Evolutionary conservation across 2,329 filamentous ascomycete genomes (phyloP), one percentile per base, ranked within the genome.

Genomic region (Pseudogymnoascus sp.): DNA sequence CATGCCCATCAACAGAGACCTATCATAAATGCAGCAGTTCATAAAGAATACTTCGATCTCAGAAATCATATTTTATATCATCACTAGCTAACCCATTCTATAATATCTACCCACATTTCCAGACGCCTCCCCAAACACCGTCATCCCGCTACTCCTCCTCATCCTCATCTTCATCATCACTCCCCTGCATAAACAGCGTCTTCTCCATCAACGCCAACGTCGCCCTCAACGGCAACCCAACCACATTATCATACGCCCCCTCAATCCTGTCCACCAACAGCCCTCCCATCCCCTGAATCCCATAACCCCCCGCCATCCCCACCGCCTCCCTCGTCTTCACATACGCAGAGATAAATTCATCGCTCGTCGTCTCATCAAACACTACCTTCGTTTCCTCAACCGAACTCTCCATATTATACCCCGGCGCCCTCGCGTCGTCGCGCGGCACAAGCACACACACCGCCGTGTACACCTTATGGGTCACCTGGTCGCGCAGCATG

Each of bases 301-400:
- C 95, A 75, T 99, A 99, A 0, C 95, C 95, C 1, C 95, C 95
- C 0, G 95, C 95, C 80, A 97, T 99, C 75, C 97, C 95, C 9
- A 86, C 92, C 1, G 95, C 95, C 79, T 99, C 95, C 62, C 93
- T 82, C 21, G 93, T 97, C 71, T 81, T 83, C 63, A 93, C 88
- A 72, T 93, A 93, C 1, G 78, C 59, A 69, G 91, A 79, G 64
- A 97, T 87, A 68, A 96, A 83, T 64, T 96, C 92, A 77, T 99
- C 93, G 12, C 86, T 85, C 4, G 88, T 80, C 45, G 83, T 83
- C 63, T 80, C 76, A 72, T 92, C 91, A 76, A 99, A 99, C 72
- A 83, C 85, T n/a, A 99, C 95, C 65, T 81, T 84, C 49, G 93
- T 97, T 80, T 96, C 93, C 78, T 97, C 93, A 4, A 95, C 90